Conservation (phyloP, 2,329 filamentous ascomycete genomes). For the Xylaria multiplex region DNA sequence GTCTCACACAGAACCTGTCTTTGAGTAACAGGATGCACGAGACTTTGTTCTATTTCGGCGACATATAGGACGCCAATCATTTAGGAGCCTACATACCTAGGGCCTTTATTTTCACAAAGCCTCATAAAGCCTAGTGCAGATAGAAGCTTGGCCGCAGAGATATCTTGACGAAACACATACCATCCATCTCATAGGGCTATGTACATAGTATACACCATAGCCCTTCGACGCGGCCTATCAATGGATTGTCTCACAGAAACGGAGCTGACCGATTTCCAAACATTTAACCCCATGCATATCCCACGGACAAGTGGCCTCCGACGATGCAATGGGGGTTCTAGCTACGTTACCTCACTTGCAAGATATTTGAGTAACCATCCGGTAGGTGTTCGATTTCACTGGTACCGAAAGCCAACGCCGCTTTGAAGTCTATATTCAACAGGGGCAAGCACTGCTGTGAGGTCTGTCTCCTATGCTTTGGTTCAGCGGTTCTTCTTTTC, state of each 20-base stretch:
- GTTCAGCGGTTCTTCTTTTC: background rate
- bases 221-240: background rate
- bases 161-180: background rate
- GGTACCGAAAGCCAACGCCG: conserved; percentile 2
- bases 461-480: conserved; percentile 4
- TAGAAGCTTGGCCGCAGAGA: background rate
- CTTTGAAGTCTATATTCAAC: background rate
- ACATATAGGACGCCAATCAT: background rate
- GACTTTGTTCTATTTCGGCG: background rate
- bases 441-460: conserved; percentile 15
- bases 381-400: background rate
- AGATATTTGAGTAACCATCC: conserved; percentile 12
- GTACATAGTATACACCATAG: background rate
- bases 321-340: background rate
- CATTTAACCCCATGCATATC: background rate
- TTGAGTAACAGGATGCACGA: background rate
- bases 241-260: conserved; percentile 15
- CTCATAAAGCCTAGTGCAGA: background rate
- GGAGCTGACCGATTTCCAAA: conserved; percentile 11
- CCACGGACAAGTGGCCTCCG: background rate
- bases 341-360: conserved; percentile 31
- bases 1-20: background rate
- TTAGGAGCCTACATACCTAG: background rate
- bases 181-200: background rate
- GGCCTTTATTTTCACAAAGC: background rate